phyloP scores from a whole-genome alignment of 805 yeast genomes.

The Cyberlindnera bimundalis region DNA sequence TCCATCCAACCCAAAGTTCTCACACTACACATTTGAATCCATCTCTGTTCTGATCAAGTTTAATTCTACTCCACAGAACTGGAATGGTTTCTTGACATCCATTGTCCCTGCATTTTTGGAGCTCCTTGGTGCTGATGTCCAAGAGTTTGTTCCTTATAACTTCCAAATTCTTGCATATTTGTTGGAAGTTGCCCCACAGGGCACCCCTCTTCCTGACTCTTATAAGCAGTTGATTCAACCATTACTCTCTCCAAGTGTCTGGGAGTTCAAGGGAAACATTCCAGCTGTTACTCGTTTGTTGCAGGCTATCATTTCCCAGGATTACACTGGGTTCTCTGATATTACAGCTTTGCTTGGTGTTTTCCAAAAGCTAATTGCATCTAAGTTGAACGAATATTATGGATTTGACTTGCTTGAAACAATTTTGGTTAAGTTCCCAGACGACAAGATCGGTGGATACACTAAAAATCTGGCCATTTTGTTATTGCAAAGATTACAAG shows the following conservation, averaged over 20 bases:
- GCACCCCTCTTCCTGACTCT: conserved; percentile 53
- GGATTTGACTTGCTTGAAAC: conserved; percentile 84
- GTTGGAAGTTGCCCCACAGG: conserved; percentile 55
- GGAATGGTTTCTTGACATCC: conserved; percentile 34
- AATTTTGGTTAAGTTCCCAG: conserved; percentile 57
- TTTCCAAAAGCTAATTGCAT: conserved; percentile 89
- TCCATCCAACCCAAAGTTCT: conserved; percentile 93
- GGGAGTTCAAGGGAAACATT: conserved; percentile 92
- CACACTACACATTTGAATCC: conserved; percentile 88
- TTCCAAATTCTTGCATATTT: conserved; percentile 85
- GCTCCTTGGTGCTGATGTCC: conserved; percentile 78
- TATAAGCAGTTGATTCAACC: conserved; percentile 74
- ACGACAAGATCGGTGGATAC: conserved; percentile 46
- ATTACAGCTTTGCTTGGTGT: conserved; percentile 87
- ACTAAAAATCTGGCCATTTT: conserved; percentile 72
- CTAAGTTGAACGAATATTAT: conserved; percentile 71
- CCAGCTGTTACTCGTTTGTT: conserved; percentile 88
- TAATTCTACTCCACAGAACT: conserved; percentile 31
- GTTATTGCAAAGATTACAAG: conserved; percentile 75
- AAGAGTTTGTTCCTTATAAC: conserved; percentile 90
- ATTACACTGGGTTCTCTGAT: conserved; percentile 35
- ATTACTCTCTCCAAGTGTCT: conserved; percentile 79
- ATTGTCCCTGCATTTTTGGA: conserved; percentile 65
- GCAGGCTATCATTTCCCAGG: conserved; percentile 53
- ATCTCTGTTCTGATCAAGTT: conserved; percentile 71